These are phyloP conservation scores for Hyphodiscus sp. DNA, from an alignment of 2,329 filamentous ascomycete genomes.

Conservation along the genomic window DNA sequence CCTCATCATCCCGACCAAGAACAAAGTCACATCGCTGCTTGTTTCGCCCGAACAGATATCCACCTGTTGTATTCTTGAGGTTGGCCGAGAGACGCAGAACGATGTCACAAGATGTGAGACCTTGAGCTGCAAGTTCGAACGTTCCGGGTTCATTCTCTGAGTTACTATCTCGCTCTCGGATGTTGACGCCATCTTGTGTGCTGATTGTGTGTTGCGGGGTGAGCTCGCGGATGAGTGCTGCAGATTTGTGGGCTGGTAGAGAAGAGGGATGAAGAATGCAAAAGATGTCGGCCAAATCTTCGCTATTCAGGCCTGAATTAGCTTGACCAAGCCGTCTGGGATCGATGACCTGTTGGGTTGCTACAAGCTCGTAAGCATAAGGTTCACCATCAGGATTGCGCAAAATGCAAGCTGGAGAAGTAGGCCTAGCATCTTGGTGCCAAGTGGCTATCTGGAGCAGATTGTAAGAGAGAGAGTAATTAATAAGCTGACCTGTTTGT, in stretches of 20 bases:
- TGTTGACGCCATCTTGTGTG: slow-evolving; percentile 35
- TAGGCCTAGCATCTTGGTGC: neutral
- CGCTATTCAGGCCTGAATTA: slow-evolving; percentile 74
- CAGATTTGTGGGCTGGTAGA: slow-evolving; percentile 62
- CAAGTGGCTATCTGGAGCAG: neutral
- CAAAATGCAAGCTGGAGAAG: neutral
- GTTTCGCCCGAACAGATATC: slow-evolving; percentile 86
- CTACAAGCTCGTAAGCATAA: slow-evolving; percentile 31
- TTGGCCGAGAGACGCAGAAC: slow-evolving; percentile 72
- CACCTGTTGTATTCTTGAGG: slow-evolving; percentile 60
- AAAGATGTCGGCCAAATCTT: slow-evolving; percentile 81
- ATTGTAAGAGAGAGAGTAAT: neutral
- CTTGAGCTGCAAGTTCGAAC: slow-evolving; percentile 17
- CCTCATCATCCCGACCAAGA: slow-evolving; percentile 58
- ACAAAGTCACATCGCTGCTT: slow-evolving; percentile 62
- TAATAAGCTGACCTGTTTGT: slow-evolving; percentile 25
- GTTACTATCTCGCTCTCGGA: slow-evolving; percentile 19
- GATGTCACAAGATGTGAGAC: slow-evolving; percentile 47
- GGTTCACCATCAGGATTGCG: neutral
- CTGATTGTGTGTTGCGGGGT: slow-evolving; percentile 56
- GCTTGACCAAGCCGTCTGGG: slow-evolving; percentile 72
- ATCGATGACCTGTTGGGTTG: slow-evolving; percentile 76
- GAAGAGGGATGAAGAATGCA: slow-evolving; percentile 81
- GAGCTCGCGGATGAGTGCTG: slow-evolving; percentile 40
- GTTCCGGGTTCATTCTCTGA: slow-evolving; percentile 6